phyloP scores from a whole-genome alignment of 345 rosid genomes.

The Camelina laxa region DNA sequence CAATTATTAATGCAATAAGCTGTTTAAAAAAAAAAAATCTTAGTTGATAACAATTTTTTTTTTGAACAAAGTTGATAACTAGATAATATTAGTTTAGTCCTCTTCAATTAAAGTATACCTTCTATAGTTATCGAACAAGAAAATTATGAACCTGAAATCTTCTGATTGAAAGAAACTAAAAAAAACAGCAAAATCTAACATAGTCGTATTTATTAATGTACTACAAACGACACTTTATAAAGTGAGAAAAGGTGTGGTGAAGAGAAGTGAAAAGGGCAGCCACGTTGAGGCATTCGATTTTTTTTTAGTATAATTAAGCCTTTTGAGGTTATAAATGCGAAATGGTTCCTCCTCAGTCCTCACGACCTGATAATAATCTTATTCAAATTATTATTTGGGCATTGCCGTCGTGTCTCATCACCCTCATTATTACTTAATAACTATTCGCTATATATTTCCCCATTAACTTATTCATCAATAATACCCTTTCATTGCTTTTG shows the following conservation, averaged over 20 bases:
- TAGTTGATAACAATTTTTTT: too few relatives aligned
- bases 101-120: too few relatives aligned
- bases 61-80: too few relatives aligned
- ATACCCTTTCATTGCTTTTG: constrained; percentile 25
- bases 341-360: constrained; percentile 43
- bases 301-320: background rate
- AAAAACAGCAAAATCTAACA: background rate
- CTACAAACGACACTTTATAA: background rate
- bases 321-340: constrained; percentile 42
- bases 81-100: too few relatives aligned
- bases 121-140: background rate
- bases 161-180: background rate
- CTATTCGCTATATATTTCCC: background rate
- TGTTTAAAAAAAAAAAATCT: too few relatives aligned
- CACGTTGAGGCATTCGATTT: constrained; percentile 35
- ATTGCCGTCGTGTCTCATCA: constrained; percentile 26
- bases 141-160: background rate
- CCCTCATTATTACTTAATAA: constrained; percentile 23
- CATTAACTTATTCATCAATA: background rate
- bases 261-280: constrained; percentile 39
- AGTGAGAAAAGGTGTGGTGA: constrained; percentile 19
- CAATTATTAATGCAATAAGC: too few relatives aligned
- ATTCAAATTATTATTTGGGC: constrained; percentile 8
- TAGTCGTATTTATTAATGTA: background rate
- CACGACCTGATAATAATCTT: constrained; percentile 28